These are phyloP conservation scores for Ophiostoma quercus DNA, from an alignment of 2,329 filamentous ascomycete genomes.

Conservation along the genomic window DNA sequence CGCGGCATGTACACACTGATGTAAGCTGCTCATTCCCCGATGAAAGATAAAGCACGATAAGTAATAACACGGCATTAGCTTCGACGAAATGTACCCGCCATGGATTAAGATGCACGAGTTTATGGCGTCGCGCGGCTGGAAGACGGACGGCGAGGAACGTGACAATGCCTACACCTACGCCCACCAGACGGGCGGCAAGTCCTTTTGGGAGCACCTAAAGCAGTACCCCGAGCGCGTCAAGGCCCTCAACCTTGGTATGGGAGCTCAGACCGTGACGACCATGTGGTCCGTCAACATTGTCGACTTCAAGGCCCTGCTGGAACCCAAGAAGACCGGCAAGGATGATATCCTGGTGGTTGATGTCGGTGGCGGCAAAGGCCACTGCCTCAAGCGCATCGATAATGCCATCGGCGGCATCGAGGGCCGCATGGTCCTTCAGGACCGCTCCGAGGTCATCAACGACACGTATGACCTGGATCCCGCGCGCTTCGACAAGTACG, in stretches of 20 bases:
- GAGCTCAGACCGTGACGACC: background rate
- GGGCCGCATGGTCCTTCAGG: background rate
- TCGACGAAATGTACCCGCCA: background rate
- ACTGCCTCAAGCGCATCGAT: background rate
- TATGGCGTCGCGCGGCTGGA: background rate
- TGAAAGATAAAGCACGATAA: too few relatives aligned
- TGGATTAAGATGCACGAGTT: background rate
- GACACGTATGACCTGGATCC: background rate
- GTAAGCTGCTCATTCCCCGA: too few relatives aligned
- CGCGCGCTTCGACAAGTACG: background rate
- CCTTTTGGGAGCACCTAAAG: background rate
- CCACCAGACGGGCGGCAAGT: background rate
- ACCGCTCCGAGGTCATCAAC: background rate
- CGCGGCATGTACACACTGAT: background rate
- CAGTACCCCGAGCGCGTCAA: background rate
- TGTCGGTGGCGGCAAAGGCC: background rate
- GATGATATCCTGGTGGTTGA: background rate
- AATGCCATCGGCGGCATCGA: background rate
- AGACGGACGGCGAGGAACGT: background rate
- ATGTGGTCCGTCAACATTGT: background rate
- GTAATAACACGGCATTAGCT: background rate
- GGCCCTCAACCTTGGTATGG: background rate
- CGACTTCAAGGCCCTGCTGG: background rate
- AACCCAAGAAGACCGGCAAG: background rate
- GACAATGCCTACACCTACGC: background rate